Conservation (phyloP, 108 stramenopile species). For the Pseudonitzschia multistriata region DNA sequence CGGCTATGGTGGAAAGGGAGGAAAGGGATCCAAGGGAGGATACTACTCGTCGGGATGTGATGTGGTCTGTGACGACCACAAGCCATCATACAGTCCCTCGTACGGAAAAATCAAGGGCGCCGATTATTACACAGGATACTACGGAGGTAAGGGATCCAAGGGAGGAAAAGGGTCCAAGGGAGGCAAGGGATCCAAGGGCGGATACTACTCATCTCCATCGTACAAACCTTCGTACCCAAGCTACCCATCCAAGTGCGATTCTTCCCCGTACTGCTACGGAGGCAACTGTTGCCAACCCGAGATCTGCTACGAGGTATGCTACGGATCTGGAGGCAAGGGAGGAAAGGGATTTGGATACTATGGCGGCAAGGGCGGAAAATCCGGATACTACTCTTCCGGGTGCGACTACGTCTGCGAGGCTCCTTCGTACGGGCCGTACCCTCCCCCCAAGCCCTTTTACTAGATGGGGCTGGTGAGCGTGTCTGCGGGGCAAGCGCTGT, state of each 20-base stretch:
- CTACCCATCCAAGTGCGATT: neutral
- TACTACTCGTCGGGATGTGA: neutral
- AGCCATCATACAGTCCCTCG: neutral
- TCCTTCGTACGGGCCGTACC: too few relatives aligned
- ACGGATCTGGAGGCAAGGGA: constrained; percentile 1
- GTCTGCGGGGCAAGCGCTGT: neutral
- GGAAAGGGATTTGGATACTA: constrained; percentile 11
- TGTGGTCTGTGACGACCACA: neutral
- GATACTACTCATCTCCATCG: neutral
- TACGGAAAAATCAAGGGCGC: neutral
- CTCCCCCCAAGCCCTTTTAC: neutral
- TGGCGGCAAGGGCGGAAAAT: neutral
- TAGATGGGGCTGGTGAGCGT: too few relatives aligned
- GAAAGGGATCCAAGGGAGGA: constrained; percentile 9
- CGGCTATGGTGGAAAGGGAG: constrained; percentile 11
- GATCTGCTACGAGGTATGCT: neutral
- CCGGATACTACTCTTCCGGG: constrained; percentile 8
- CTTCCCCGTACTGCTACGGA: constrained; percentile 1
- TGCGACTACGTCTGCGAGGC: neutral
- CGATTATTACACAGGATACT: neutral
- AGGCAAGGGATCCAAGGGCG: neutral
- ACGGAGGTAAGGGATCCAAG: neutral
- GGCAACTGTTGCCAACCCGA: neutral
- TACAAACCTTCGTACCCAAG: neutral
- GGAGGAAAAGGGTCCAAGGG: neutral